Evolutionary conservation across 345 rosid species (phyloP), one percentile per base, ranked within the genome.

Genomic region (Abelmoschus esculentus): DNA sequence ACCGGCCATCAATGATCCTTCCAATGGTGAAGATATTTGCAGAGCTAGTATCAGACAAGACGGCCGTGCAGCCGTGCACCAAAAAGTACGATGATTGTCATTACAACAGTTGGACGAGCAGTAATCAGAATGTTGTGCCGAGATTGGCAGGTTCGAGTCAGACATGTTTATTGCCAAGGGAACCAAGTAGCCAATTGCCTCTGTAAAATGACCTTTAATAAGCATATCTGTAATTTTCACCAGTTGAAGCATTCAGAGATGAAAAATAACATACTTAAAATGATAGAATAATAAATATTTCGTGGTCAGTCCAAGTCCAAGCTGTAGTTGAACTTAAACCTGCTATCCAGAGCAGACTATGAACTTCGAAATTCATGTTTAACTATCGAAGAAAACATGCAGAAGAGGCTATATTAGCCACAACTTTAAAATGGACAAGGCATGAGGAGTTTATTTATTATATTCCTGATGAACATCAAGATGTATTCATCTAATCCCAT

Each of bases 401-500:
- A 32, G 12, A 44, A 66, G 14, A 19, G 28, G 15, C 8, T 38
- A n/a, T 7, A 34, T 11, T 11, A 17, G 10, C 19, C 26, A 19
- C 47, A 36, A 28, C 47, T 6, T 3, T 61, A 9, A 61, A 8
- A 7, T n/a, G 52, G 34, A 42, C 69, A 15, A 47, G 44, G 57
- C 22, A 15, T 17, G 2, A 15, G 14, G 42, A 17, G 57, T 28
- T 47, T 15, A 47, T 14, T 49, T 53, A 66, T 47, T 49, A 47
- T 6, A 50, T 15, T 17, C 47, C 46, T 31, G 54, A 1, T 15
- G 15, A 14, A 49, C 26, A 7, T 44, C 19, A 17, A 52, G 52
- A 70, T 1, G 13, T 1, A 58, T 28, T 15, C 52, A 53, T 55
- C 79, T 83, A 85, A 70, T 87, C 92, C 98, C 98, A 90, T 79